Conservation (phyloP, 805 yeast genomes). For the Cyberlindnera xishuangbannaensis region DNA sequence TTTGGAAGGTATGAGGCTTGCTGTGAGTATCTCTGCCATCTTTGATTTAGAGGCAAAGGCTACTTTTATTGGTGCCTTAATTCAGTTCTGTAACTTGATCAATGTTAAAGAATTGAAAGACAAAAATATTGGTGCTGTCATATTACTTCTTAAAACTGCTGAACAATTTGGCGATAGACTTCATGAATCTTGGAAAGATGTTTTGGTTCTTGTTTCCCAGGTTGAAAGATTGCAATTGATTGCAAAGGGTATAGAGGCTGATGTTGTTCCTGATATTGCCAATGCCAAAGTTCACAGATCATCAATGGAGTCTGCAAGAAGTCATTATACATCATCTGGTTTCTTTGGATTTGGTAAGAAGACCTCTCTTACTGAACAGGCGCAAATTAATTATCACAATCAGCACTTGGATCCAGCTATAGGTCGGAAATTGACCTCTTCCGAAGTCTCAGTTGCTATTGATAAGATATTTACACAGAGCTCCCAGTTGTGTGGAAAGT, state of each 20-base stretch:
- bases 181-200: slow-evolving; percentile 76
- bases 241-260: slow-evolving; percentile 82
- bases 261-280: slow-evolving; percentile 77
- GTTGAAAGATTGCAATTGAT: slow-evolving; percentile 85
- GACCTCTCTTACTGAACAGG: slow-evolving; percentile 57
- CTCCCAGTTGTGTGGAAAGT: slow-evolving; percentile 70
- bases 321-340: slow-evolving; percentile 25
- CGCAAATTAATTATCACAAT: slow-evolving; percentile 64
- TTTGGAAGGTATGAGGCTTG: slow-evolving; percentile 78
- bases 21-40: slow-evolving; percentile 77
- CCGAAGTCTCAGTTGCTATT: slow-evolving; percentile 71
- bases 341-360: slow-evolving; percentile 52
- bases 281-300: slow-evolving; percentile 51
- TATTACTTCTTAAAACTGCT: slow-evolving; percentile 69
- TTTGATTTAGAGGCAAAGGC: slow-evolving; percentile 82
- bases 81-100: slow-evolving; percentile 78
- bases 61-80: slow-evolving; percentile 84
- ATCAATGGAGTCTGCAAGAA: slow-evolving; percentile 48
- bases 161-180: slow-evolving; percentile 73
- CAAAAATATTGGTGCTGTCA: slow-evolving; percentile 79
- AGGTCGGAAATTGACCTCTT: slow-evolving; percentile 51
- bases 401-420: slow-evolving; percentile 59
- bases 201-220: slow-evolving; percentile 79
- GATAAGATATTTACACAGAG: slow-evolving; percentile 87
- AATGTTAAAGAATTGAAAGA: slow-evolving; percentile 70